Evolutionary conservation across 1,284 basidiomycete species (phyloP), one percentile per base, ranked within the genome.

Genomic region (Cerioporus squamosus): DNA sequence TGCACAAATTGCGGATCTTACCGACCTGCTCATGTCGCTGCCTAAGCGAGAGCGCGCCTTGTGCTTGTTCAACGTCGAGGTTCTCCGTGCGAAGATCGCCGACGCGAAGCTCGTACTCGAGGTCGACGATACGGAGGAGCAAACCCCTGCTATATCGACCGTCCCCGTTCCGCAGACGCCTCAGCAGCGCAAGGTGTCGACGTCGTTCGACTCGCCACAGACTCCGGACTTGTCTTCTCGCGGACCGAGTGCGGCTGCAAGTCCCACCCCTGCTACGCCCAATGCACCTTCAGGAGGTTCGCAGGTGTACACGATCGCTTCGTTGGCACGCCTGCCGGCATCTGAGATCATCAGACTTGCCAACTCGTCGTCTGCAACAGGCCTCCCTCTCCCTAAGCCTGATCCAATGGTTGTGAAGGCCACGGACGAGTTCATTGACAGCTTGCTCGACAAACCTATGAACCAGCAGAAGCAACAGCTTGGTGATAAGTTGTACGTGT

Each of bases 31-130:
- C 36, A 90, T 94, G 83, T 87, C 86, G 63, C 79, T 97, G 23
- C 88, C 91, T 3, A 95, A 94, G 75, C 86, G 91, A 64, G 94
- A 97, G 65, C 85, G 93, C 3, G 93, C 93, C 0, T 81, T 96
- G 84, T 94, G 92, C 73, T 78, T 96, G 43, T 96, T 96, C 81
- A 96, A 94, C 66, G 79, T 81, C 9, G 93, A 95, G 64, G 83
- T 93, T 39, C 79, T 96, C 33, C 82, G 86, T 53, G 79, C 78
- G 22, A 96, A 96, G 74, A 79, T 96, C 14, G 83, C 83, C 1
- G 94, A 94, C 66, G 94, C 94, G 9, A 90, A 88, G 75, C 79
- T 85, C 66, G 90, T 96, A 17, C 74, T 94, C 52, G 90, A 92
- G 40, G 88, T 85, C 52, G 84, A 85, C 22, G 88, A 87, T 23